Percentiles rank a stretch among this genome's conserved stretches.
phyloP scores from a whole-genome alignment of 2,329 filamentous ascomycete genomes.

The Trichophyton verrucosum region DNA sequence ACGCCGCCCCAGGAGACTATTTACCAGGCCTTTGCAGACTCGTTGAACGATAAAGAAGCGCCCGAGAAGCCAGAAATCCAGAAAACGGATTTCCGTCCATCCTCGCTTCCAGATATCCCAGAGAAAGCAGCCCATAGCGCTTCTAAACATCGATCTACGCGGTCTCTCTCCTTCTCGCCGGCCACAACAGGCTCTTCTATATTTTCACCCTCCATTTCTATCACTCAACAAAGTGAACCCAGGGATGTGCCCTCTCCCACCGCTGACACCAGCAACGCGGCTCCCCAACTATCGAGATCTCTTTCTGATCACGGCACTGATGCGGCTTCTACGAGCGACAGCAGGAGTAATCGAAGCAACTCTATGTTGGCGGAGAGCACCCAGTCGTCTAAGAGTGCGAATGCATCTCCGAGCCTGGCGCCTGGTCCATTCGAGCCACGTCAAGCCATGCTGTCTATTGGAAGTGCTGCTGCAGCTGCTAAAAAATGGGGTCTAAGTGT shows the following conservation, averaged over 20 bases:
- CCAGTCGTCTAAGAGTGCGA: neutral
- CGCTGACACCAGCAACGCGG: neutral
- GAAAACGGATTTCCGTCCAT: neutral
- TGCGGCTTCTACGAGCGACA: neutral
- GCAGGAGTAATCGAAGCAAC: neutral
- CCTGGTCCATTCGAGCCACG: constrained; percentile 14
- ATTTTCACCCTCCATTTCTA: neutral
- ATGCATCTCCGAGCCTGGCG: neutral
- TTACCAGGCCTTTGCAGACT: neutral
- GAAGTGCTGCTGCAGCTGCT: constrained; percentile 43
- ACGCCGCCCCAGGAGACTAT: neutral
- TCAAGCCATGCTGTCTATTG: constrained; percentile 32
- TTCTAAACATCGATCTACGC: neutral
- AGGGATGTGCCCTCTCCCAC: neutral
- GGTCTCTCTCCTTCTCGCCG: neutral
- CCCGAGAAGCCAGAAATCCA: neutral
- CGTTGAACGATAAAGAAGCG: neutral
- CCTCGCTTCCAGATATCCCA: neutral
- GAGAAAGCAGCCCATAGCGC: neutral
- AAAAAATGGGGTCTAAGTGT: constrained; percentile 49
- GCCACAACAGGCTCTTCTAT: neutral
- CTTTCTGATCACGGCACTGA: neutral
- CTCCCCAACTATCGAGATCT: neutral
- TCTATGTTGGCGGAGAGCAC: neutral
- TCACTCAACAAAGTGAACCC: neutral